These are phyloP conservation scores for Teunomyces funiuensis DNA, from an alignment of 805 yeast species.

Conservation along the genomic window DNA sequence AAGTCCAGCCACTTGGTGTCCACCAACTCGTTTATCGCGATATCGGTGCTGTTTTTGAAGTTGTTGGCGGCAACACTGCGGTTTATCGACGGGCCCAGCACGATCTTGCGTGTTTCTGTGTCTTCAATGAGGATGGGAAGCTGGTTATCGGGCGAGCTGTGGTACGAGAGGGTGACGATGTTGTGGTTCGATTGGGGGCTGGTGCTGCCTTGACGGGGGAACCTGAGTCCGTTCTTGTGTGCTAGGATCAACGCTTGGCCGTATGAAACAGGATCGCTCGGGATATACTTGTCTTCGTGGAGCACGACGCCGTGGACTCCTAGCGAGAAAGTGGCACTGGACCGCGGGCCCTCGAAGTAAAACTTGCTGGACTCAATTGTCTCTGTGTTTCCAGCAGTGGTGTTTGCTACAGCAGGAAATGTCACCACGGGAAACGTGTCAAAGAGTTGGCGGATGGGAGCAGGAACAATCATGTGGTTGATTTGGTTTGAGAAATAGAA, in stretches of 20 bases:
- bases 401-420: conserved; percentile 35
- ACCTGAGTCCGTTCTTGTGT: conserved; percentile 38
- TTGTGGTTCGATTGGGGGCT: conserved; percentile 21
- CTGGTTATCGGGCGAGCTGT: conserved; percentile 48
- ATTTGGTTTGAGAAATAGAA: neutral
- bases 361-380: conserved; percentile 9
- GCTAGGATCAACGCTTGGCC: conserved; percentile 47
- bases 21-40: conserved; percentile 28
- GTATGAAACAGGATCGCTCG: conserved; percentile 62
- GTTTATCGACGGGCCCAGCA: conserved; percentile 6
- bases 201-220: conserved; percentile 5
- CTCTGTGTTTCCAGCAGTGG: conserved; percentile 13
- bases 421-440: conserved; percentile 51
- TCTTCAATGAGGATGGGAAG: conserved; percentile 57
- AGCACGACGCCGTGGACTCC: conserved; percentile 52
- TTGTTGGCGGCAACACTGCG: conserved; percentile 9
- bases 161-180: conserved; percentile 46
- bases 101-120: conserved; percentile 1
- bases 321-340: conserved; percentile 38
- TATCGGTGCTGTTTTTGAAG: conserved; percentile 6
- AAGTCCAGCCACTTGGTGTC: conserved; percentile 52
- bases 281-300: conserved; percentile 31
- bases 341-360: conserved; percentile 12
- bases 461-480: conserved; percentile 33
- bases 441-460: conserved; percentile 44